Percentiles rank a stretch among this genome's conserved stretches.
Conservation (phyloP, 2,329 filamentous ascomycete species). For the Botrytis cinerea region DNA sequence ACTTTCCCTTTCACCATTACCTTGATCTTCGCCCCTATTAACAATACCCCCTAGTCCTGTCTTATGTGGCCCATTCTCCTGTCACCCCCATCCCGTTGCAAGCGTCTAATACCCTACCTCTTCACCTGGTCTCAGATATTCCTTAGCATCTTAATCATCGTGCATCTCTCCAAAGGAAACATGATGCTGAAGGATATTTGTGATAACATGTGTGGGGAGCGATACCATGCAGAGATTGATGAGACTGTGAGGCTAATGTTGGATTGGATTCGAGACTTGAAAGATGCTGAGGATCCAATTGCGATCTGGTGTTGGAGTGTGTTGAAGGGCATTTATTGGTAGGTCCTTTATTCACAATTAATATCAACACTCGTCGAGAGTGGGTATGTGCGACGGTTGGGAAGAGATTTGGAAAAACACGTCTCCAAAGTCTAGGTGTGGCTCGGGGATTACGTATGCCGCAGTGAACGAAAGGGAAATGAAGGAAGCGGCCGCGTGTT, state of each 20-base stretch:
- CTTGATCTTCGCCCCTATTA: constrained; percentile 7
- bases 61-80: constrained; percentile 62
- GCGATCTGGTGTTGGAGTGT: constrained; percentile 51
- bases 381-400: no score
- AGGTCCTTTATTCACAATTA: background rate
- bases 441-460: background rate
- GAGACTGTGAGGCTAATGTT: constrained; percentile 55
- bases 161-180: constrained; percentile 56
- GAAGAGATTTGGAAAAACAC: background rate
- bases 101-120: constrained; percentile 58
- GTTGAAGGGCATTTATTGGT: constrained; percentile 35
- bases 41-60: constrained; percentile 45
- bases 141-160: constrained; percentile 57
- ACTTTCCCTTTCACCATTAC: background rate
- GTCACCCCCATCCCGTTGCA: constrained; percentile 57
- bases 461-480: background rate
- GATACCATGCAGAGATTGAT: constrained; percentile 53
- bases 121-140: constrained; percentile 66
- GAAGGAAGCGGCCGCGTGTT: background rate
- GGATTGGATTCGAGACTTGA: constrained; percentile 61
- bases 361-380: background rate
- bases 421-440: background rate
- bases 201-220: constrained; percentile 49
- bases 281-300: constrained; percentile 51
- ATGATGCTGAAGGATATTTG: constrained; percentile 53